Evolutionary conservation across 768 basidiomycete species (phyloP).

Genomic region (Gloeostereum incarnatum): DNA sequence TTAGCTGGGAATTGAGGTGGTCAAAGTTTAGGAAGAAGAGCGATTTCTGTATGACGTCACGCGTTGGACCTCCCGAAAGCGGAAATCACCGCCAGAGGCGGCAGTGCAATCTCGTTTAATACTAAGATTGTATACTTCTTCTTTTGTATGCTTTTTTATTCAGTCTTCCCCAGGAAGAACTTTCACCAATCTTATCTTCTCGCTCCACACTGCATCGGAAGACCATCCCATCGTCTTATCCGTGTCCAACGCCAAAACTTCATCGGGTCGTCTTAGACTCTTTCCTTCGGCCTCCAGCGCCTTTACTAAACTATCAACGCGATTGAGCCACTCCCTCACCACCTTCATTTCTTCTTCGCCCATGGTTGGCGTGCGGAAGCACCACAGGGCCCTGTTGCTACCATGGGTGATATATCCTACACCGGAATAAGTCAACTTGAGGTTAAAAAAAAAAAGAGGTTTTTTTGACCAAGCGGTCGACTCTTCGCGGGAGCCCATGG

Average conservation of each 20-base stretch:
- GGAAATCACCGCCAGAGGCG: too few relatives aligned
- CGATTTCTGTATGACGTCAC: too few relatives aligned
- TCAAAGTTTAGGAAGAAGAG: too few relatives aligned
- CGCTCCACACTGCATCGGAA: neutral
- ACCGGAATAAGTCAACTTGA: neutral
- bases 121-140: too few relatives aligned
- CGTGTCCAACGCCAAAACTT: too few relatives aligned
- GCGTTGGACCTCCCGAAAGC: too few relatives aligned
- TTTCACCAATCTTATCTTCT: too few relatives aligned
- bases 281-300: constrained; percentile 29
- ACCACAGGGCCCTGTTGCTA: constrained; percentile 55
- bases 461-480: constrained; percentile 38
- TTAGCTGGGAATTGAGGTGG: too few relatives aligned
- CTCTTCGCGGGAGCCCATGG: constrained; percentile 58
- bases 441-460: neutral
- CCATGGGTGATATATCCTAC: constrained; percentile 65
- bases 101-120: too few relatives aligned
- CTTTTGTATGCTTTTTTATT: too few relatives aligned
- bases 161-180: too few relatives aligned
- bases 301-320: constrained; percentile 33
- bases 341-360: constrained; percentile 31
- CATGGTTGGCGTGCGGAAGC: constrained; percentile 41
- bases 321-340: constrained; percentile 48
- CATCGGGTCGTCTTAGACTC: too few relatives aligned
- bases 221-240: neutral